Conservation (phyloP, 164 flowering plant species). For the Macadamia integrifolia region DNA sequence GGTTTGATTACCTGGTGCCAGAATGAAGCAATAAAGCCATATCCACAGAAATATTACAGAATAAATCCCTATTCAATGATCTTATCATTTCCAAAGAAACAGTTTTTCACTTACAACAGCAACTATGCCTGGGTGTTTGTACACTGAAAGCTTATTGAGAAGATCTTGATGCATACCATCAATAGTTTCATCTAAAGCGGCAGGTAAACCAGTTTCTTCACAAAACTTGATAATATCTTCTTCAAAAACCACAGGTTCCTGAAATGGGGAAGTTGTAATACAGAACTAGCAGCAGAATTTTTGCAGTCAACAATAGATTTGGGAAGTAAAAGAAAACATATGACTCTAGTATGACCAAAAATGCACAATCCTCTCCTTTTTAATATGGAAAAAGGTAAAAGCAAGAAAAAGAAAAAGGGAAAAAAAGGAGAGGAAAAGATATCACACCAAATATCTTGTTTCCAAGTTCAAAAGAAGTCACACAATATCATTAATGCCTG, state of each 20-base stretch:
- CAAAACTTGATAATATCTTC: slow-evolving; percentile 76
- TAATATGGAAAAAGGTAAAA: not conserved
- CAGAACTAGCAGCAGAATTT: not conserved
- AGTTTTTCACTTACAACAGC: slow-evolving; percentile 62
- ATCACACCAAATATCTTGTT: no score
- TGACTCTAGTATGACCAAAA: no score
- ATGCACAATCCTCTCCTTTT: no score
- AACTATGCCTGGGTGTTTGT: slow-evolving; percentile 64
- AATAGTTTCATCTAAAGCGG: slow-evolving; percentile 88
- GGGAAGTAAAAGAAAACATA: no score
- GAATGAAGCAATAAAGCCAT: slow-evolving; percentile 6
- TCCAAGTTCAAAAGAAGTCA: no score
- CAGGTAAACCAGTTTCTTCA: slow-evolving; percentile 83
- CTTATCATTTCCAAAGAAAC: not conserved
- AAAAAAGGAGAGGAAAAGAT: no score
- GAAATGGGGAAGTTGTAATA: slow-evolving; percentile 13
- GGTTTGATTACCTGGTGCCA: slow-evolving; percentile 83
- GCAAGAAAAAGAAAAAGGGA: no score
- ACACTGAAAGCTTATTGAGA: slow-evolving; percentile 49
- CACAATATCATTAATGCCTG: no score
- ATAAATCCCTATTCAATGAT: not conserved
- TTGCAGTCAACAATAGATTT: no score
- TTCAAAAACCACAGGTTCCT: slow-evolving; percentile 83
- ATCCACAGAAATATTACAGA: no score
- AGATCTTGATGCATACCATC: slow-evolving; percentile 47